phyloP scores from a whole-genome alignment of 2,329 filamentous ascomycete species.

The Pseudopyricularia cyperi region DNA sequence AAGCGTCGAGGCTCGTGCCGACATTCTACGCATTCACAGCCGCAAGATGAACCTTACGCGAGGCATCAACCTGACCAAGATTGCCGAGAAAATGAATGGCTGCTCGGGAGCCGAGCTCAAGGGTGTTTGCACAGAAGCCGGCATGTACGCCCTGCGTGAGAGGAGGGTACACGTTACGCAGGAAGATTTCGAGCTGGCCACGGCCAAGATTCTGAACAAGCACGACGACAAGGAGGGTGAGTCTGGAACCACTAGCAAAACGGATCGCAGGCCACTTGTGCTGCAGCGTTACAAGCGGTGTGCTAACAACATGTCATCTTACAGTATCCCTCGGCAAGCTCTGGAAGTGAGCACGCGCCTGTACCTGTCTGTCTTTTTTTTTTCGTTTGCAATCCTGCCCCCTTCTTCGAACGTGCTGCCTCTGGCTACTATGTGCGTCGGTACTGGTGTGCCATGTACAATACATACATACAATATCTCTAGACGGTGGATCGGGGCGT shows the following conservation, averaged over 20 bases:
- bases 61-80: constrained; percentile 95
- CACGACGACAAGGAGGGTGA: constrained; percentile 87
- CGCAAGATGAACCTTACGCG: constrained; percentile 97
- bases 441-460: neutral
- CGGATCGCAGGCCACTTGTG: neutral
- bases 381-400: neutral
- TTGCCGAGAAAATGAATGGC: constrained; percentile 99
- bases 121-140: constrained; percentile 96
- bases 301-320: constrained; percentile 2
- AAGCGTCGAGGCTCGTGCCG: constrained; percentile 88
- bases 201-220: constrained; percentile 98
- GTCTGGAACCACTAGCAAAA: neutral
- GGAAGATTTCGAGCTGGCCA: constrained; percentile 96
- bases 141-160: constrained; percentile 95
- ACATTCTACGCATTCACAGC: constrained; percentile 95
- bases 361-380: neutral
- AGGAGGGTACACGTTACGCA: constrained; percentile 95
- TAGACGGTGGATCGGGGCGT: constrained; percentile 1
- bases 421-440: neutral
- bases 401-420: neutral
- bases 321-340: constrained; percentile 60
- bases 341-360: constrained; percentile 24
- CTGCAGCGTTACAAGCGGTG: constrained; percentile 17
- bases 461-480: neutral
- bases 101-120: constrained; percentile 96